A percentile compares a stretch with the other conserved stretches of the same genome.
Conservation (phyloP, 208 protist species). For the Trypanosoma lewisi region DNA sequence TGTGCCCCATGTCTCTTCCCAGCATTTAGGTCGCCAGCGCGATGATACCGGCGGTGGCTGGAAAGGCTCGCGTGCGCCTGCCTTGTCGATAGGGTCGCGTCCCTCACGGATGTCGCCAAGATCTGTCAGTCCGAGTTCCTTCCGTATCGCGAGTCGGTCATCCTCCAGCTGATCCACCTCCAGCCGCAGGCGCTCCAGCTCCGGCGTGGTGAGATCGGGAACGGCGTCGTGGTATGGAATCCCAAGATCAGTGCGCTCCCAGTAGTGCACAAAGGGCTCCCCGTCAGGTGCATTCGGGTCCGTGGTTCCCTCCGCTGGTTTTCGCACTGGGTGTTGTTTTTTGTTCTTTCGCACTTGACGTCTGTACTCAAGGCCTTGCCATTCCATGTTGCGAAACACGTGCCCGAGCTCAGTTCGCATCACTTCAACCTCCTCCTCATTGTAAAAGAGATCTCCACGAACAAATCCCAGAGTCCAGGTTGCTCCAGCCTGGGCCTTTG, state of each 20-base stretch:
- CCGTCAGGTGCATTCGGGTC: slow-evolving; percentile 73
- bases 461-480: slow-evolving; percentile 88
- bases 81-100: slow-evolving; percentile 56
- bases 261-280: slow-evolving; percentile 83
- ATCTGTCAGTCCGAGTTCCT: slow-evolving; percentile 84
- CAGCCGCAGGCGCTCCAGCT: slow-evolving; percentile 78
- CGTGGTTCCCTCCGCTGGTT: slow-evolving; percentile 72
- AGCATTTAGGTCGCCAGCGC: slow-evolving; percentile 90
- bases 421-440: slow-evolving; percentile 88
- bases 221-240: slow-evolving; percentile 89
- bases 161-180: slow-evolving; percentile 85
- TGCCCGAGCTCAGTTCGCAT: slow-evolving; percentile 86
- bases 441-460: slow-evolving; percentile 89
- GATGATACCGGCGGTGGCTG: slow-evolving; percentile 77
- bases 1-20: slow-evolving; percentile 87
- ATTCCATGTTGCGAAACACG: slow-evolving; percentile 88
- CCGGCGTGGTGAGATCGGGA: slow-evolving; percentile 80
- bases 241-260: slow-evolving; percentile 84
- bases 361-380: slow-evolving; percentile 89
- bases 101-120: slow-evolving; percentile 86
- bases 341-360: slow-evolving; percentile 88
- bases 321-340: slow-evolving; percentile 70
- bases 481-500: slow-evolving; percentile 55
- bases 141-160: slow-evolving; percentile 74
- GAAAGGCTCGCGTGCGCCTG: slow-evolving; percentile 52